These are phyloP conservation scores for Curvularia verruculosa DNA, from an alignment of 2,329 filamentous ascomycete species.

Conservation along the genomic window DNA sequence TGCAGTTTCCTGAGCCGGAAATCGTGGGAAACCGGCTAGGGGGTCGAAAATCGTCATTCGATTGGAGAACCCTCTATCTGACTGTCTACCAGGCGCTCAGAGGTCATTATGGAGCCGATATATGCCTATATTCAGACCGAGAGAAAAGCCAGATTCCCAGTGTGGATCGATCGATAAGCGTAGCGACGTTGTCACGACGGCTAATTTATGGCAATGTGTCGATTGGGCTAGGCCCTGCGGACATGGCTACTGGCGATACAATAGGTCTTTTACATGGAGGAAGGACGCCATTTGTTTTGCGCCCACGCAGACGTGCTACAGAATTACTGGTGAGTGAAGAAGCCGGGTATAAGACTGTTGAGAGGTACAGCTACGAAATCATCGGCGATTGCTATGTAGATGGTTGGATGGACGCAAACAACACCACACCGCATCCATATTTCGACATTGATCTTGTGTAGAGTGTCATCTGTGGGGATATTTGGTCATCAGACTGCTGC, in stretches of 20 bases:
- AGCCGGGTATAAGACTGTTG: too few relatives aligned
- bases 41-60: not conserved
- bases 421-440: not conserved
- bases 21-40: not conserved
- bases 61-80: not conserved
- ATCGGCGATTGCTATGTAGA: conserved; percentile 6
- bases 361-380: not conserved
- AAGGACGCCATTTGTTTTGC: conserved; percentile 19
- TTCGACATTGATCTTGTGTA: conserved; percentile 1
- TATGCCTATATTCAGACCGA: not conserved
- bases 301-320: not conserved
- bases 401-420: not conserved
- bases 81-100: not conserved
- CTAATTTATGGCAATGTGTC: not conserved
- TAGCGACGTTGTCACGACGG: conserved; percentile 6
- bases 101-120: not conserved
- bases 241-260: conserved; percentile 10
- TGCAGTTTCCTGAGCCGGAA: not conserved
- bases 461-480: not conserved
- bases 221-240: conserved; percentile 16
- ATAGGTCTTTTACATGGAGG: conserved; percentile 18
- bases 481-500: not conserved
- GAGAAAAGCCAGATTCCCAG: not conserved
- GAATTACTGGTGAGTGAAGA: not conserved
- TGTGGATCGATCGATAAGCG: not conserved